A percentile compares a stretch with the other conserved stretches of the same genome.
These are phyloP conservation scores for Suillus lakei DNA, from an alignment of 768 basidiomycete species.

Conservation along the genomic window DNA sequence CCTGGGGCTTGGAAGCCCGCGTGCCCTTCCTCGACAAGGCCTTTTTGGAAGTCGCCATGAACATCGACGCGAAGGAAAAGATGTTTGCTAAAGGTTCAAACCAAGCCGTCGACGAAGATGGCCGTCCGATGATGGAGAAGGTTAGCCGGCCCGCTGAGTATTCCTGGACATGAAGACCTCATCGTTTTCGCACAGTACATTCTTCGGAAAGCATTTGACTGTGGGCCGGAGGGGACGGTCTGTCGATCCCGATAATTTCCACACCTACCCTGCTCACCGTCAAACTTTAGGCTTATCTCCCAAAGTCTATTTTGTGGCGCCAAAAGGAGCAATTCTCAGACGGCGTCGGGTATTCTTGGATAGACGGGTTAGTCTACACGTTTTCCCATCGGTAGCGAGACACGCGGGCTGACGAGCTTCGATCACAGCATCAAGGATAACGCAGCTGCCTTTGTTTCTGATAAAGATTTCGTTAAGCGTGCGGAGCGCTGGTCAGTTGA, in stretches of 20 bases:
- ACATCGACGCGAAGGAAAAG: slow-evolving; percentile 85
- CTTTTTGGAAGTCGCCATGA: slow-evolving; percentile 95
- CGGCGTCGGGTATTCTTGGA: slow-evolving; percentile 98
- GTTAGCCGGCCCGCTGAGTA: slow-evolving; percentile 40
- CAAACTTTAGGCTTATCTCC: slow-evolving; percentile 79
- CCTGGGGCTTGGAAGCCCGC: slow-evolving; percentile 98
- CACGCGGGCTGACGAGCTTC: slow-evolving; percentile 5
- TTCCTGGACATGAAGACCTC: slow-evolving; percentile 1
- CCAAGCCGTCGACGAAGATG: slow-evolving; percentile 83
- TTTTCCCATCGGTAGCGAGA: neutral
- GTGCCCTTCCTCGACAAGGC: slow-evolving; percentile 98
- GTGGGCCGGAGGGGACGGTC: slow-evolving; percentile 77
- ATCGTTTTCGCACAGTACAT: slow-evolving; percentile 69
- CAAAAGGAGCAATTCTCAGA: slow-evolving; percentile 99
- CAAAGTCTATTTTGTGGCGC: slow-evolving; percentile 93
- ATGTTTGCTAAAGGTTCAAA: slow-evolving; percentile 82
- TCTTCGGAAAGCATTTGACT: slow-evolving; percentile 94
- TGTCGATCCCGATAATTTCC: slow-evolving; percentile 7
- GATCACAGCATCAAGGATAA: slow-evolving; percentile 83
- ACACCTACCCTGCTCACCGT: neutral
- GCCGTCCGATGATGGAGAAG: slow-evolving; percentile 95
- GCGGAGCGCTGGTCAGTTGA: slow-evolving; percentile 76
- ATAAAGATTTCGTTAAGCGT: slow-evolving; percentile 78
- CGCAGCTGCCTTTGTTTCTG: slow-evolving; percentile 73
- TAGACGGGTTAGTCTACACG: slow-evolving; percentile 73